Conservation (phyloP, 179 eudicot species). For the Pouteria campechiana region DNA sequence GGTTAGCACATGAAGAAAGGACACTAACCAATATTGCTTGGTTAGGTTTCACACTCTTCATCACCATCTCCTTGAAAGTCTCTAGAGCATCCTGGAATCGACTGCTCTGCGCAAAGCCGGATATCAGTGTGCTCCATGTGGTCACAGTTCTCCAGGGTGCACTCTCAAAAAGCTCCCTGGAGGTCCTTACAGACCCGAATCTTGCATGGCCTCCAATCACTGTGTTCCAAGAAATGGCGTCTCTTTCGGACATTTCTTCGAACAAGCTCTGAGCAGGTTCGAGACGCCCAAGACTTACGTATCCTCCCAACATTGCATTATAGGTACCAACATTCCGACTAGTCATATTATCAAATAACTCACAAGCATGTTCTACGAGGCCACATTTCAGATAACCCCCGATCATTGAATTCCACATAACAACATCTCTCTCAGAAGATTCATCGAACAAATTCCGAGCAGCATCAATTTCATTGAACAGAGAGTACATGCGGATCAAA, state of each 20-base stretch:
- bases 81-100: constrained; percentile 11
- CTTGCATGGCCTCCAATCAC: constrained; percentile 9
- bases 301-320: constrained; percentile 2
- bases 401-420: constrained; percentile 2
- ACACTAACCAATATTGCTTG: constrained; percentile 9
- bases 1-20: constrained; percentile 13
- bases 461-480: neutral
- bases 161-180: constrained; percentile 7
- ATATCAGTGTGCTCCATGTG: constrained; percentile 14
- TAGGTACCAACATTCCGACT: neutral
- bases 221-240: constrained; percentile 8
- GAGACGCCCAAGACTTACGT: neutral
- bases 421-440: constrained; percentile 5
- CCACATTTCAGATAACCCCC: constrained; percentile 3
- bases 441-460: neutral
- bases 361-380: neutral
- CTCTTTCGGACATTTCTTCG: constrained; percentile 3
- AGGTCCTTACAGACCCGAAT: constrained; percentile 6
- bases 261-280: neutral
- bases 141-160: constrained; percentile 10
- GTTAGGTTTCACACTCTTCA: constrained; percentile 10
- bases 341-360: neutral
- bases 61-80: constrained; percentile 12
- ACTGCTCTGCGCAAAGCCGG: constrained; percentile 14
- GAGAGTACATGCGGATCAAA: neutral